Evolutionary conservation across 768 basidiomycete genomes (phyloP).

Genomic region (Rhodotorula diobovata): DNA sequence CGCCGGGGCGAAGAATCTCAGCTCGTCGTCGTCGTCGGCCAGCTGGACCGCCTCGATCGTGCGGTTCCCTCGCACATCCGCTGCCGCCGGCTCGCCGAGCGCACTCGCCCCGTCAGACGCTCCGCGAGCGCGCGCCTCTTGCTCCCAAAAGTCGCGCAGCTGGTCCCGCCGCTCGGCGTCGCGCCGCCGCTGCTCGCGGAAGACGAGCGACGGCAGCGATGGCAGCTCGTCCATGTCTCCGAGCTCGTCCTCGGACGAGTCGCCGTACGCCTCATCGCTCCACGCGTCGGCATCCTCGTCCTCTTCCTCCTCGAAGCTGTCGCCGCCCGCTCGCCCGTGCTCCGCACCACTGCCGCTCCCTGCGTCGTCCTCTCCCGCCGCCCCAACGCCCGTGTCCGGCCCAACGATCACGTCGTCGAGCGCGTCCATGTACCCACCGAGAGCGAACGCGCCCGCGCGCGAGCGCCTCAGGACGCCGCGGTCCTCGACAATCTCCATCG

Average conservation of each 20-base stretch:
- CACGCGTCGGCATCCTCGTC: conserved; percentile 6
- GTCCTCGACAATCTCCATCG: conserved; percentile 23
- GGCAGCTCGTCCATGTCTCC: conserved; percentile 16
- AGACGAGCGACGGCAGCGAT: conserved; percentile 7
- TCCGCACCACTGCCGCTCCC: background rate
- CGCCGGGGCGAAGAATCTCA: background rate
- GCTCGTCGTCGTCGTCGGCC: conserved; percentile 1
- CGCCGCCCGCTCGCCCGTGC: no score
- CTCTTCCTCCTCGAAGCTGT: conserved; percentile 1
- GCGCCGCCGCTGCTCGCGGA: conserved; percentile 14
- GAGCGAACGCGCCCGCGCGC: conserved; percentile 17
- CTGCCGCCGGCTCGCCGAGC: no score
- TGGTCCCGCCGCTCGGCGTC: conserved; percentile 7
- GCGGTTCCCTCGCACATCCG: background rate
- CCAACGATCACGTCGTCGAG: background rate
- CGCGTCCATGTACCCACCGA: conserved; percentile 11
- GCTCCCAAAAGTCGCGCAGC: conserved; percentile 7
- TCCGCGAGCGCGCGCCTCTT: conserved; percentile 3
- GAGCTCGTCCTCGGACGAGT: conserved; percentile 24
- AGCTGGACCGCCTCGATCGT: background rate
- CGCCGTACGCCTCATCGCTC: background rate
- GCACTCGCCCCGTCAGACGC: background rate
- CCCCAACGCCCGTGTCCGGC: background rate
- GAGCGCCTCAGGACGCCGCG: conserved; percentile 23
- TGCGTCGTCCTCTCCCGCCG: background rate